Percentiles rank a stretch among this genome's conserved stretches.
These are phyloP conservation scores for Sporothrix variecibatus DNA, from an alignment of 2,329 filamentous ascomycete species.

Conservation along the genomic window DNA sequence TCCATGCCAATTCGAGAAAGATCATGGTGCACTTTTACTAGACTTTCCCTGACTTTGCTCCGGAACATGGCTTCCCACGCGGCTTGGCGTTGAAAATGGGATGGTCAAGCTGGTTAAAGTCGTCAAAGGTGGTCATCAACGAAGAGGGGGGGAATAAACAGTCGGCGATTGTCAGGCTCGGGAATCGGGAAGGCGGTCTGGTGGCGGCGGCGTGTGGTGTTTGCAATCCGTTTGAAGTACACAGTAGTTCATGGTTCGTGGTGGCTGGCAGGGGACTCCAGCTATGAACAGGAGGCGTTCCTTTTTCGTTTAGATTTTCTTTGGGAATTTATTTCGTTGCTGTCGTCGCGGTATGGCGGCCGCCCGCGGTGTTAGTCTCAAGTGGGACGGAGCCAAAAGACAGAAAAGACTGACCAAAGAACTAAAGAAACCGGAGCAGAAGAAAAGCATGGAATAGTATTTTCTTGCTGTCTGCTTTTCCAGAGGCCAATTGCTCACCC, in stretches of 20 bases:
- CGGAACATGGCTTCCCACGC: background rate
- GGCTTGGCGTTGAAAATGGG: background rate
- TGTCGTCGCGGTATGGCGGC: background rate
- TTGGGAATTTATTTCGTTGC: background rate
- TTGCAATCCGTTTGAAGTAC: background rate
- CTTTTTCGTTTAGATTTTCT: background rate
- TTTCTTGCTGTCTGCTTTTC: background rate
- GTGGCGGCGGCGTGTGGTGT: background rate
- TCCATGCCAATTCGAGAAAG: background rate
- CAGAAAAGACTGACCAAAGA: background rate
- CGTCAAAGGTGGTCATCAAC: background rate
- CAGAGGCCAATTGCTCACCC: background rate
- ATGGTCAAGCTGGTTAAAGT: background rate
- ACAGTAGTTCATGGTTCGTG: background rate
- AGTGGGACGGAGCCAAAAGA: background rate
- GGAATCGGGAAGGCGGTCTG: background rate
- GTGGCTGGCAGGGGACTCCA: conserved; percentile 2
- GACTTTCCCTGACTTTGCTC: background rate
- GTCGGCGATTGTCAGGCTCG: background rate
- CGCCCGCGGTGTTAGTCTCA: background rate
- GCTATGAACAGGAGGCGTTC: background rate
- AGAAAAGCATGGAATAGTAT: background rate
- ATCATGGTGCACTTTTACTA: background rate
- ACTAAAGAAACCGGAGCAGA: background rate
- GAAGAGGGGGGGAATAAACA: background rate